Base-by-base conservation (phyloP, 1,284 basidiomycete genomes). In the Vanrija sp. region DNA sequence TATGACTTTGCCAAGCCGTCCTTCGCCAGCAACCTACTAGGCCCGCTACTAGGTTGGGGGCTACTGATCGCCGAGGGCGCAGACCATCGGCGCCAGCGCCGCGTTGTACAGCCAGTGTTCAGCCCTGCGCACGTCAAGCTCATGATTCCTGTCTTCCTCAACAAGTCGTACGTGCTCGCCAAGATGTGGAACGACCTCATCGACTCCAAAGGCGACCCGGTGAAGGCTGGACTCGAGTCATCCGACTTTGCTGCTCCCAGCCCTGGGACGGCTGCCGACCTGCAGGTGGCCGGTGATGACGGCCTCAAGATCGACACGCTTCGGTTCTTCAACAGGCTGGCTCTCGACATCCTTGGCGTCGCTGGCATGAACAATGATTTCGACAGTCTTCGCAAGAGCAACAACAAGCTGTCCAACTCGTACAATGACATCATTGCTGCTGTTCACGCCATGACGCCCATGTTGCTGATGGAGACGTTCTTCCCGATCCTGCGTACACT, bases 311-410 rank as follows among this genome's bases (percentile, higher is more conserved):
- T 86, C 42, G 86, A 89, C 60, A 82, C 83, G n/a, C 75, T 86
- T 51, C 66, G 77, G n/a, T 86, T 82, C 81, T 79, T 88, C 10
- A 81, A 79, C 2, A 81, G 83, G 29, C 81, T 85, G 8, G 86
- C 86, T 1, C 78, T 89, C 14, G 87, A 88, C 64, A 80, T 86
- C 44, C 87, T 90, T 52, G 86, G 86, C 6, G 77, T 85, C 44
- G 85, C 87, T 18, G 85, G 85, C 8, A 87, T 87, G 65, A 83
- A 82, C 46, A 87, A 87, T 72, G 63, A 78, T 18, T 86, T 88
- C 73, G 75, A 83, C 49, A 28, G 54, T 68, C 14, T 59, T 68
- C 75, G 55, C 65, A 58, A 8, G 51, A 61, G 3, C 75, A 77
- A 55, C 67, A 83, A 85, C 52, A 52, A 52, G 65, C 81, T 87